Evolutionary conservation across 805 yeast species (phyloP).

Genomic region (Pichia occidentalis): DNA sequence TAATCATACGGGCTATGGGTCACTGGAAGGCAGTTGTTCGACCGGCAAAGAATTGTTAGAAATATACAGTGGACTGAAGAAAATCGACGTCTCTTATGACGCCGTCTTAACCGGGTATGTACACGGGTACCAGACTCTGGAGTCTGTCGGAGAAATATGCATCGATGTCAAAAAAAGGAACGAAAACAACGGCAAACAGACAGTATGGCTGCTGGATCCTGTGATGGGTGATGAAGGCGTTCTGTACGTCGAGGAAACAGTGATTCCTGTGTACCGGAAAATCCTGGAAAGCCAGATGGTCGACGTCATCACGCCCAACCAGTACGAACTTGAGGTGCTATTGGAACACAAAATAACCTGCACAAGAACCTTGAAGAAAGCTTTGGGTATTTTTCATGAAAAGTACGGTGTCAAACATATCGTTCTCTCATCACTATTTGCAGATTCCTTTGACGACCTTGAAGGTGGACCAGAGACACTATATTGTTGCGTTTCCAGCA

Average conservation of each 20-base stretch:
- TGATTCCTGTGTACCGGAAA: conserved; percentile 51
- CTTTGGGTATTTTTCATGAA: conserved; percentile 43
- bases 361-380: conserved; percentile 34
- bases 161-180: conserved; percentile 30
- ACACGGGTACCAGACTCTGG: conserved; percentile 48
- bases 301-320: conserved; percentile 83
- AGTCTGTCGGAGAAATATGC: conserved; percentile 35
- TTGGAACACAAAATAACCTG: conserved; percentile 35
- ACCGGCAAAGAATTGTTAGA: conserved; percentile 34
- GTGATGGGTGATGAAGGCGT: conserved; percentile 78
- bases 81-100: conserved; percentile 35
- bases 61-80: conserved; percentile 34
- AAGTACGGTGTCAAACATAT: conserved; percentile 48
- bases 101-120: conserved; percentile 65
- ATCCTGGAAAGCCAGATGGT: conserved; percentile 42
- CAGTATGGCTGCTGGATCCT: conserved; percentile 63
- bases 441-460: conserved; percentile 13
- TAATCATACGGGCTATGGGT: conserved; percentile 68
- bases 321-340: conserved; percentile 76
- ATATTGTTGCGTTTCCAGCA: conserved; percentile 41
- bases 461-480: conserved; percentile 22
- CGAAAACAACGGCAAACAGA: conserved; percentile 17
- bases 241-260: conserved; percentile 52
- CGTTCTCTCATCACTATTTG: conserved; percentile 55
- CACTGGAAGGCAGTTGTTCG: conserved; percentile 42